Base-by-base conservation (phyloP, 805 yeast genomes). In the Kazachstania bromeliacearum region DNA sequence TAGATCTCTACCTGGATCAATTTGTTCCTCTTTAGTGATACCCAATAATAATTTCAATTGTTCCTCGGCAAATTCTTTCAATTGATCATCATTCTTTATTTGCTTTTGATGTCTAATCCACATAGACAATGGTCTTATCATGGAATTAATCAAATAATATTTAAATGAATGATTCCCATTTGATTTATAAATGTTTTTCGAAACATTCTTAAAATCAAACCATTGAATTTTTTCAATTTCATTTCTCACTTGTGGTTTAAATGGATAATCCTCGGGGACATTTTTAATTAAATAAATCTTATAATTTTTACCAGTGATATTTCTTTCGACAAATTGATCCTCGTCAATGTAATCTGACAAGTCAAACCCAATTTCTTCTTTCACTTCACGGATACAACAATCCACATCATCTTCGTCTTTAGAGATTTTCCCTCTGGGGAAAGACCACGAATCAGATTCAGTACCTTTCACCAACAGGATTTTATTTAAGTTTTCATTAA, bases 341-440 rank as follows among this genome's bases (percentile, higher is more conserved):
- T 79, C 81, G 43, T 75, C 73, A 29, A 88, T 67, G 44, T 70
- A 72, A 13, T 75, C 76, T 1, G 78, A 60, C 34, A 85, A 78
- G 57, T 92, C 94, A 51, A 79, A 88, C 0, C 97, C 95, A 12
- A 88, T 89, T 59, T 92, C 99, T 61, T 92, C 99, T 43, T 71
- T 71, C 16, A 84, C 87, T 57, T 92, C 99, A 50, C 99, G 73
- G 10, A 85, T 60, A 4, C 97, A 96, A 64, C 98, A 94, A 36
- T 73, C 77, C 5, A 76, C 70, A 58, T 92, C 98, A 12, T 77
- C 66, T 63, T 92, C 99, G 53, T 79, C 94, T 55, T 92, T 88
- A 26, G 94, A 84, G 39, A 92, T 92, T 60, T 92, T 92, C 5
- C 99, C 99, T 57, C 95, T 69, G 5, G 99, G 99, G 52, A 92